Conservation (phyloP, 2,329 filamentous ascomycete genomes). For the Colletotrichum somersetense region DNA sequence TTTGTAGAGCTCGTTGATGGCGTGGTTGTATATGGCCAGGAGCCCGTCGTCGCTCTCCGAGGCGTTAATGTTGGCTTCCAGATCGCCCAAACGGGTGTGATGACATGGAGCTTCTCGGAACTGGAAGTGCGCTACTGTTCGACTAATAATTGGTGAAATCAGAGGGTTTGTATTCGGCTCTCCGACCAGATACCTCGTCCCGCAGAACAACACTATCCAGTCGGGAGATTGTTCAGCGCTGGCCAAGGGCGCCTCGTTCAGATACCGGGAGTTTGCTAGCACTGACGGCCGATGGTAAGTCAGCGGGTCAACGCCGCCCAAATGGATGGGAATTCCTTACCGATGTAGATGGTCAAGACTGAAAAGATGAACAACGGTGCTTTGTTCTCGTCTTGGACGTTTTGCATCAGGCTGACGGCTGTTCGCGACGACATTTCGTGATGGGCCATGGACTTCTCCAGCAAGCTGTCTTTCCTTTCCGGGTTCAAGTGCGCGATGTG, state of each 20-base stretch:
- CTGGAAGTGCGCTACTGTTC: constrained; percentile 34
- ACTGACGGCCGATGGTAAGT: constrained; percentile 13
- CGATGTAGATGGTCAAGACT: constrained; percentile 40
- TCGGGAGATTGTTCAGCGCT: constrained; percentile 36
- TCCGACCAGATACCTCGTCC: constrained; percentile 32
- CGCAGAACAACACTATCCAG: constrained; percentile 44
- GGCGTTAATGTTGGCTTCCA: constrained; percentile 44
- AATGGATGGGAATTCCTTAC: neutral
- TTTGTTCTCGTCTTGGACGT: constrained; percentile 37
- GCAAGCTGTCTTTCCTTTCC: constrained; percentile 39
- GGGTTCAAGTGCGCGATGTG: constrained; percentile 56
- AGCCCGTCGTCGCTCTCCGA: constrained; percentile 35
- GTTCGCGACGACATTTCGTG: constrained; percentile 49
- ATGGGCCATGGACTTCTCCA: constrained; percentile 44
- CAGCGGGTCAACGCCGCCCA: neutral
- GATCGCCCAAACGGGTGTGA: constrained; percentile 44
- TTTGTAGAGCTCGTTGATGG: constrained; percentile 52
- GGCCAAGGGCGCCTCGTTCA: constrained; percentile 29
- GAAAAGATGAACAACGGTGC: constrained; percentile 41
- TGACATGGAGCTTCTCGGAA: constrained; percentile 36
- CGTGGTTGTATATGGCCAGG: constrained; percentile 47
- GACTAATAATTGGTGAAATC: constrained; percentile 37
- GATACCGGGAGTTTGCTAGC: constrained; percentile 37
- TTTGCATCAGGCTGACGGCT: constrained; percentile 47
- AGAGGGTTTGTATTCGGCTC: constrained; percentile 29